Base-by-base conservation (phyloP, 2,329 filamentous ascomycete genomes). In the Colletotrichum sp. region DNA sequence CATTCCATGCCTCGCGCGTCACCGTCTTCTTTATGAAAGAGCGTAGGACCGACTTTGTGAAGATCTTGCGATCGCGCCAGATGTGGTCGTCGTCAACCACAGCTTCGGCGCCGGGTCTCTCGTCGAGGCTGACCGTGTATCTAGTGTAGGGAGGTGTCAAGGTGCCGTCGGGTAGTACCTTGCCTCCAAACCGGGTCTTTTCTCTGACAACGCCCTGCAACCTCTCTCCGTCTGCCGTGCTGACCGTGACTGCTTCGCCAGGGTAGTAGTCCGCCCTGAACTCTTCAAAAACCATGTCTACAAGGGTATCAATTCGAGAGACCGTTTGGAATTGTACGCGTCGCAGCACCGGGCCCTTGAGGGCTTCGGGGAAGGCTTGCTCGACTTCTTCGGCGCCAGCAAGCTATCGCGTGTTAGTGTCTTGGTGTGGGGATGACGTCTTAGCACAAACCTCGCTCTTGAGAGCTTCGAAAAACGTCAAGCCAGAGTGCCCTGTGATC, bases 21-120 rank as follows among this genome's bases (percentile, higher is more conserved):
- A 98, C 94, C 1, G 96, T 97, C 84, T 97, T 96, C 83, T 98
- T 98, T 78, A 99, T 95, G 79, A 98, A 99, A 8, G 96, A 95
- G 39, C 96, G 93, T 55, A 99, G 88, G 83, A 98, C 96, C 65
- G 96, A 93, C 85, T 99, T 98, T 32, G 96, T 98, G 82, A 98
- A 99, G 62, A 95, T 91, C 80, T 96, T 98, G 68, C 96, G 93
- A 82, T 98, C 96, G 77, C 97, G 94, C 77, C 91, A 93, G 72
- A 98, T 93, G 81, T 98, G 94, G 66, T 94, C 89, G 84, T 95
- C 94, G 79, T 96, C 94, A 22, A 97, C 89, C n/a, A 95, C 88
- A 13, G 93, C 93, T 84, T 97, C 95, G 78, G 95, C 90, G 64
- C 91, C 91, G 1, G 90, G 90, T 48, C 90, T 89, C 75, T 93